These are phyloP conservation scores for Candida patagonica DNA, from an alignment of 805 yeast species.

Conservation along the genomic window DNA sequence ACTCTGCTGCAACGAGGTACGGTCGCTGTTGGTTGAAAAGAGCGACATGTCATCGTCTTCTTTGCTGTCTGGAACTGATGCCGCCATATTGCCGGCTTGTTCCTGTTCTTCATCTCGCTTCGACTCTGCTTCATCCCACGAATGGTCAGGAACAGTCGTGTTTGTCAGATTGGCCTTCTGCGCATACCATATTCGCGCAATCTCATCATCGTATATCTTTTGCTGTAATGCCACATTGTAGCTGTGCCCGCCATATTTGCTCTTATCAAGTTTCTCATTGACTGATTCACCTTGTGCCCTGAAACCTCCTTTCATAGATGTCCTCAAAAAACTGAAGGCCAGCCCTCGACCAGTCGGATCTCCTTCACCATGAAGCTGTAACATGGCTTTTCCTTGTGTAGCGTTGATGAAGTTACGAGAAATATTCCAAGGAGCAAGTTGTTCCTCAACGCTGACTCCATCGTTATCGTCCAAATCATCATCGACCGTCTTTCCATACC, in stretches of 20 bases:
- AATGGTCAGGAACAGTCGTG: slow-evolving; percentile 30
- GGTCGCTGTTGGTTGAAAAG: slow-evolving; percentile 20
- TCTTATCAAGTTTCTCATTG: slow-evolving; percentile 33
- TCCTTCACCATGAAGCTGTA: slow-evolving; percentile 88
- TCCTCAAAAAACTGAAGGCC: slow-evolving; percentile 77
- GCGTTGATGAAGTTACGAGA: slow-evolving; percentile 86
- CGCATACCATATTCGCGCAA: slow-evolving; percentile 79
- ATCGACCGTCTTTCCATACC: slow-evolving; percentile 37
- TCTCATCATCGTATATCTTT: slow-evolving; percentile 84
- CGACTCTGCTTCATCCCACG: slow-evolving; percentile 27
- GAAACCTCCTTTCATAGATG: slow-evolving; percentile 95
- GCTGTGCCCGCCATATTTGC: slow-evolving; percentile 52
- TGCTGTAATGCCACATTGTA: slow-evolving; percentile 82
- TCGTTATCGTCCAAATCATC: slow-evolving; percentile 36
- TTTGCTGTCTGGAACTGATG: slow-evolving; percentile 19
- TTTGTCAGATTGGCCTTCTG: slow-evolving; percentile 56
- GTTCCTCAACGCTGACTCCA: slow-evolving; percentile 60
- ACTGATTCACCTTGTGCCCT: slow-evolving; percentile 33
- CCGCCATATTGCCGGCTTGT: neutral
- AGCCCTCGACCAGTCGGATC: slow-evolving; percentile 90
- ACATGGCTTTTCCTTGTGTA: slow-evolving; percentile 94
- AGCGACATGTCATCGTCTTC: slow-evolving; percentile 31
- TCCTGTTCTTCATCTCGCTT: slow-evolving; percentile 14
- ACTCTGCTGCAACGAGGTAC: slow-evolving; percentile 21
- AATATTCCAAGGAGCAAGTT: slow-evolving; percentile 89